Conservation (phyloP, 495 filamentous ascomycete species). For the Oidiodendron maius region DNA sequence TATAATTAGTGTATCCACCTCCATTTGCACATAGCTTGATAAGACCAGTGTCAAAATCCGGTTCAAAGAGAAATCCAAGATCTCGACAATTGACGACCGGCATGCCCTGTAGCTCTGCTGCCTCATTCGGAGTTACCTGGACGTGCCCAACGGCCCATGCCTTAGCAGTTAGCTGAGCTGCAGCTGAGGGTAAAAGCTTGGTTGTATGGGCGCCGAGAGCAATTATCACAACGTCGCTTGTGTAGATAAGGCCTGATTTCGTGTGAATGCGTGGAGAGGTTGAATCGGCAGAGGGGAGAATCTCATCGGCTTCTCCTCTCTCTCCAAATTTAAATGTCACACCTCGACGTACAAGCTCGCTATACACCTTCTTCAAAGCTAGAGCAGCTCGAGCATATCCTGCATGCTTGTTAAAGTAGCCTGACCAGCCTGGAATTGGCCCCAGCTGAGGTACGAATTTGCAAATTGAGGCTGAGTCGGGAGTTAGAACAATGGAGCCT, state of each 20-base stretch:
- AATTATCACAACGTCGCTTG: conserved; percentile 41
- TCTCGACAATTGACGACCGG: conserved; percentile 47
- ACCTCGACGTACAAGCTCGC: too few species aligned
- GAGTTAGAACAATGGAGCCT: too few species aligned
- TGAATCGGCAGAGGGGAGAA: too few species aligned
- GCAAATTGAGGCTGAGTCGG: too few species aligned
- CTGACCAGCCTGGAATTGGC: too few species aligned
- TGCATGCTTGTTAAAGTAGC: too few species aligned
- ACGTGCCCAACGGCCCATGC: conserved; percentile 51
- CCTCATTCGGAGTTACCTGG: conserved; percentile 38
- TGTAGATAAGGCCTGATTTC: conserved; percentile 34
- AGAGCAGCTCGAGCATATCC: too few species aligned
- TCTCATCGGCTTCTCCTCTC: too few species aligned
- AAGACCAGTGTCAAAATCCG: conserved; percentile 41
- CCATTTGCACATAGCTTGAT: conserved; percentile 54
- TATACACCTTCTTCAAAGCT: too few species aligned
- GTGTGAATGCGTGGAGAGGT: conserved; percentile 35
- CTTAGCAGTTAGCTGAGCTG: conserved; percentile 47
- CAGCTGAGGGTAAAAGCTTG: conserved; percentile 41
- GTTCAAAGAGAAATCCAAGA: conserved; percentile 52
- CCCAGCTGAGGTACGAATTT: too few species aligned
- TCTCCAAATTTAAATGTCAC: too few species aligned
- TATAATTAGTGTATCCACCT: conserved; percentile 46
- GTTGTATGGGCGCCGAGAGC: conserved; percentile 42
- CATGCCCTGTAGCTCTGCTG: conserved; percentile 33